These are phyloP conservation scores for Leccinum incarnatum DNA, from an alignment of 768 basidiomycete species.

Conservation along the genomic window DNA sequence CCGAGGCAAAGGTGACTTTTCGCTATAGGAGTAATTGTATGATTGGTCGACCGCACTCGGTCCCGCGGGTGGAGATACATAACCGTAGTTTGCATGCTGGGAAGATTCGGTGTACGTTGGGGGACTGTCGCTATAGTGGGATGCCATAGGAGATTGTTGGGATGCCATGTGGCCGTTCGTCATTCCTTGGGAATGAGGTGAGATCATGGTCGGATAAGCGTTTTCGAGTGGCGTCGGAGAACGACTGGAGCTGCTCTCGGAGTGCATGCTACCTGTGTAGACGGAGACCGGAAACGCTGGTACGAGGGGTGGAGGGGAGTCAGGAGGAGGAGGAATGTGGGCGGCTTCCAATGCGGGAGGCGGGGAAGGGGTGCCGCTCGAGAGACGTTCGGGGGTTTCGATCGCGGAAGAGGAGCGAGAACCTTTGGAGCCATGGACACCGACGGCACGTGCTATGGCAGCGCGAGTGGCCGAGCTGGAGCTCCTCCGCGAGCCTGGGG, in stretches of 20 bases:
- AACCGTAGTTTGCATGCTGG: slow-evolving; percentile 31
- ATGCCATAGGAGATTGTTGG: slow-evolving; percentile 30
- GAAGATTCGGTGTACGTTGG: slow-evolving; percentile 32
- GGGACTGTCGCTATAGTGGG: slow-evolving; percentile 31
- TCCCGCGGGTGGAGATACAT: slow-evolving; percentile 23
- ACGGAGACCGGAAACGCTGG: slow-evolving; percentile 38
- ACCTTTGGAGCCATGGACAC: slow-evolving; percentile 22
- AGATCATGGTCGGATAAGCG: slow-evolving; percentile 38
- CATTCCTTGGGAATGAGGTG: slow-evolving; percentile 33
- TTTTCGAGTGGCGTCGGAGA: slow-evolving; percentile 47
- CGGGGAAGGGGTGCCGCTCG: slow-evolving; percentile 27
- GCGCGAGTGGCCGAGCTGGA: slow-evolving; percentile 55
- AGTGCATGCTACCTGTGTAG: slow-evolving; percentile 28
- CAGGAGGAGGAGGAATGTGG: slow-evolving; percentile 42
- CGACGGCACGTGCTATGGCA: slow-evolving; percentile 47
- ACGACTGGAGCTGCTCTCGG: slow-evolving; percentile 38
- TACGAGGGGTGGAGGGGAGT: slow-evolving; percentile 54
- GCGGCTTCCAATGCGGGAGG: slow-evolving; percentile 49
- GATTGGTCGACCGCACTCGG: slow-evolving; percentile 26
- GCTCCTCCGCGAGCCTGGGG: slow-evolving; percentile 71
- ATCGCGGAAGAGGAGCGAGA: slow-evolving; percentile 26
- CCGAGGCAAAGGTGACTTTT: slow-evolving; percentile 30
- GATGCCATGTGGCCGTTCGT: slow-evolving; percentile 36
- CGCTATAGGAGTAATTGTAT: slow-evolving; percentile 31
- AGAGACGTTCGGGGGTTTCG: slow-evolving; percentile 26